A percentile compares a stretch with the other conserved stretches of the same genome.
phyloP scores from a whole-genome alignment of 108 stramenopile species.

The Skeletonema menzelii region DNA sequence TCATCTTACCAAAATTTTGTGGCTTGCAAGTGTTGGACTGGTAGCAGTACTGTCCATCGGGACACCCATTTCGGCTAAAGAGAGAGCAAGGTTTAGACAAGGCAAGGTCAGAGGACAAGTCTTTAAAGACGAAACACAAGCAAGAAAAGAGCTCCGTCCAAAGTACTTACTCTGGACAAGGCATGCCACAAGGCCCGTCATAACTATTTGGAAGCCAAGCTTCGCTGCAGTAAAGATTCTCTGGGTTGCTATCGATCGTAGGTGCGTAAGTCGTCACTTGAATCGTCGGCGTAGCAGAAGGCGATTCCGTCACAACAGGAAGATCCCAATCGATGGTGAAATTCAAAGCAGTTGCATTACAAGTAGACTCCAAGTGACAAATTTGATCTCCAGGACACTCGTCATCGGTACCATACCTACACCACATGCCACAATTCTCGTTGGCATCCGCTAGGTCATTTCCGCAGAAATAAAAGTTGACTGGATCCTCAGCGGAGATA shows the following conservation, averaged over 20 bases:
- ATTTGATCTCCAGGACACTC: conserved; percentile 27
- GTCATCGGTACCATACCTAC: conserved; percentile 16
- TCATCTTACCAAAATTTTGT: not conserved
- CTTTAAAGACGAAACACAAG: not conserved
- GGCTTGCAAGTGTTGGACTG: not conserved
- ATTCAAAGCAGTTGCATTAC: conserved; percentile 36
- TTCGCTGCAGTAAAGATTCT: conserved; percentile 16
- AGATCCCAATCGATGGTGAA: conserved; percentile 21
- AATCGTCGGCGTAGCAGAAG: conserved; percentile 14
- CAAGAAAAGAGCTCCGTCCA: not conserved
- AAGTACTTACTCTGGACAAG: conserved; percentile 10
- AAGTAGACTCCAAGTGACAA: conserved; percentile 16
- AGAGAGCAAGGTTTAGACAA: not conserved
- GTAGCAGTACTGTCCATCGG: not conserved
- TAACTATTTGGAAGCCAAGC: conserved; percentile 11
- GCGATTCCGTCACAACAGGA: not conserved
- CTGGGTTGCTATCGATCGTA: conserved; percentile 25
- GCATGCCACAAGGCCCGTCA: conserved; percentile 32
- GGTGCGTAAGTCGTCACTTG: conserved; percentile 14
- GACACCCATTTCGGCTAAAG: not conserved
- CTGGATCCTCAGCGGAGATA: conserved; percentile 14
- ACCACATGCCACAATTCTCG: conserved; percentile 23
- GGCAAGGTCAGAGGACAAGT: not conserved
- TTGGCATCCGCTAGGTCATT: conserved; percentile 19
- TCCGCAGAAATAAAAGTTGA: conserved; percentile 33